These are phyloP conservation scores for Batkoa obscura DNA, from an alignment of 371 early-diverging fungal species.

Conservation along the genomic window DNA sequence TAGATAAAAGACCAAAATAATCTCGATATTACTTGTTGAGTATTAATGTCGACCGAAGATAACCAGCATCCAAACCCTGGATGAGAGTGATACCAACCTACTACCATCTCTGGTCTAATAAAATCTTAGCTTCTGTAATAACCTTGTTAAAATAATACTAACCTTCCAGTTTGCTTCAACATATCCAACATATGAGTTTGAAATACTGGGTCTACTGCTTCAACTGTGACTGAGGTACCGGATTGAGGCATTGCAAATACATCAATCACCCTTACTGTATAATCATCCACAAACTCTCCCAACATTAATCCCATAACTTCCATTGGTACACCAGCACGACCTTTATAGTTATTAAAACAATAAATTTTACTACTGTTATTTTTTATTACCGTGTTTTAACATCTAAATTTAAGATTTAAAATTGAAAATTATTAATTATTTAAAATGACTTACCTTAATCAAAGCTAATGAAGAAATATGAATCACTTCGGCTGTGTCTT, in stretches of 20 bases:
- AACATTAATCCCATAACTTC: constrained; percentile 99
- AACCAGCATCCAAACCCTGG: constrained; percentile 99
- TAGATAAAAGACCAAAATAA: constrained; percentile 1
- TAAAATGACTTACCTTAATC: constrained; percentile 56
- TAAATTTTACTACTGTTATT: not conserved
- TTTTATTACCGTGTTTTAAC: constrained; percentile 63
- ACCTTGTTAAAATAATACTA: not conserved
- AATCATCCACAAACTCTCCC: constrained; percentile 99
- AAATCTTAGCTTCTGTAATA: not conserved
- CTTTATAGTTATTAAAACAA: constrained; percentile 18
- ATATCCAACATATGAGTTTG: constrained; percentile 99
- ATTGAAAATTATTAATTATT: not conserved
- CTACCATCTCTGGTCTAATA: constrained; percentile 93
- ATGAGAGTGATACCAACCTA: constrained; percentile 99
- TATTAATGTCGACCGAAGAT: constrained; percentile 97
- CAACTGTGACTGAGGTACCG: constrained; percentile 99
- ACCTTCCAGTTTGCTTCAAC: constrained; percentile 97
- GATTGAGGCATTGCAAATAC: constrained; percentile 99
- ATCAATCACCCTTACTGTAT: constrained; percentile 98
- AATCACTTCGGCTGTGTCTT: constrained; percentile 98
- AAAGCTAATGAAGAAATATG: constrained; percentile 98
- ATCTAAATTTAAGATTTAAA: constrained; percentile 25
- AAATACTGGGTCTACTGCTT: constrained; percentile 99
- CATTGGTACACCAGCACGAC: constrained; percentile 99
- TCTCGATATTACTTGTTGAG: constrained; percentile 68